Evolutionary conservation across 2,329 filamentous ascomycete species (phyloP).

Genomic region (Tolypocladium paradoxum): DNA sequence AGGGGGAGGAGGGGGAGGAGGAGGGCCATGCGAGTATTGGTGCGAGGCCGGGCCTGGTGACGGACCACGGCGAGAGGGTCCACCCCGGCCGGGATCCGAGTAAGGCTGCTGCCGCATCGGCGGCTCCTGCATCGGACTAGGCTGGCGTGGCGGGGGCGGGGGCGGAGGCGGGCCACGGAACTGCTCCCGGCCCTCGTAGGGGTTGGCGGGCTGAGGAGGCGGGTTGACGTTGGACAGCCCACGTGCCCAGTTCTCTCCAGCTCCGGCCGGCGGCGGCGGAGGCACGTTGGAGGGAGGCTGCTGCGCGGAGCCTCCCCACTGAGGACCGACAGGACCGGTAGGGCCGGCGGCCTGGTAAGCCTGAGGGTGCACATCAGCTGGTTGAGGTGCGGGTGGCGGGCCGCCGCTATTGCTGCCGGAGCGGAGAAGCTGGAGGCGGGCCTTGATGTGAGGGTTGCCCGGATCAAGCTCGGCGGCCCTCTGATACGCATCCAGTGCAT

Average conservation of each 20-base stretch:
- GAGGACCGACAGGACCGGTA: constrained; percentile 71
- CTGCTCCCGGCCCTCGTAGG: constrained; percentile 65
- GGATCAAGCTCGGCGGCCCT: constrained; percentile 91
- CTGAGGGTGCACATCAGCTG: constrained; percentile 91
- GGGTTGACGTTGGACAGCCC: constrained; percentile 71
- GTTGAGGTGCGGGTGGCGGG: constrained; percentile 70
- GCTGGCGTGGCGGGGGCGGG: constrained; percentile 57
- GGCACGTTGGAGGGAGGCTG: constrained; percentile 40
- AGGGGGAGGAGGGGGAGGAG: constrained; percentile 35
- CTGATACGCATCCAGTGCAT: constrained; percentile 92
- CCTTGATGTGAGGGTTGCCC: constrained; percentile 89
- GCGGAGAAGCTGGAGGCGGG: constrained; percentile 78
- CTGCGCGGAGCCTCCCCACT: constrained; percentile 74
- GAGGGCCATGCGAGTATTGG: constrained; percentile 39
- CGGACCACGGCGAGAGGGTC: constrained; percentile 35
- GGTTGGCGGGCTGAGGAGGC: constrained; percentile 65
- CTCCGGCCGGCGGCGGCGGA: constrained; percentile 50
- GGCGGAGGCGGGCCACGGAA: constrained; percentile 58
- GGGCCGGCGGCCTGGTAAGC: constrained; percentile 80
- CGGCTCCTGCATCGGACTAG: constrained; percentile 62
- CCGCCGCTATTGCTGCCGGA: constrained; percentile 66
- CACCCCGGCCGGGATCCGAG: constrained; percentile 27
- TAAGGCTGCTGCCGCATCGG: constrained; percentile 50
- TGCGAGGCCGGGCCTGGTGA: constrained; percentile 29
- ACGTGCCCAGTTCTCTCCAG: constrained; percentile 45